Evolutionary conservation across 306 rosid species (phyloP).

Genomic region (Casuarina glauca): DNA sequence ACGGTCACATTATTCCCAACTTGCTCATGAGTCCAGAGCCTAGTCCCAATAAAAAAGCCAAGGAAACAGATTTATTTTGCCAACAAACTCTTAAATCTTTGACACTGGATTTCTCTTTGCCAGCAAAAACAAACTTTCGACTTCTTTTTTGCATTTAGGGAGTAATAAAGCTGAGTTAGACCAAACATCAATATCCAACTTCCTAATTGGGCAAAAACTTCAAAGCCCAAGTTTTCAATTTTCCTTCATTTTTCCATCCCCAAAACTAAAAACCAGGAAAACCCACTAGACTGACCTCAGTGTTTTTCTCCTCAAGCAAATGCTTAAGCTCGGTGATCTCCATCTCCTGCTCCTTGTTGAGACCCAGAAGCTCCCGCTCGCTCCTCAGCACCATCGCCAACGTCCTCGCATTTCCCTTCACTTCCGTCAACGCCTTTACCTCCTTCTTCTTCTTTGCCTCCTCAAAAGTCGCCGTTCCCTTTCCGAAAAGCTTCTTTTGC

Average conservation of each 20-base stretch:
- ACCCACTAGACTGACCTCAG: conserved; percentile 52
- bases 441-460: conserved; percentile 51
- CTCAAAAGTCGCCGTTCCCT: conserved; percentile 26
- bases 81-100: not conserved
- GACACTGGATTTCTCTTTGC: not conserved
- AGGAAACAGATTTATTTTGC: not conserved
- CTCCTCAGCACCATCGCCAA: conserved; percentile 90
- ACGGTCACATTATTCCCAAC: too few relatives aligned
- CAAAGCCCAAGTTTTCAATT: not conserved
- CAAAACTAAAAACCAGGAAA: not conserved
- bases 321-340: conserved; percentile 60
- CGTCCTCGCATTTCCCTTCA: conserved; percentile 82
- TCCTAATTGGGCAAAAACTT: not conserved
- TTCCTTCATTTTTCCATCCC: not conserved
- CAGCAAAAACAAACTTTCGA: not conserved
- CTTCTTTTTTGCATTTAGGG: not conserved
- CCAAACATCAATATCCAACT: not conserved
- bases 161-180: not conserved
- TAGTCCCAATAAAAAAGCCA: not conserved
- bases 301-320: conserved; percentile 62
- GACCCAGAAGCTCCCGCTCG: conserved; percentile 82
- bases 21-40: too few relatives aligned
- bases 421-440: conserved; percentile 90
- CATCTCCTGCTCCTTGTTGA: conserved; percentile 64
- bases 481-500: conserved; percentile 76